Conservation (phyloP, 768 basidiomycete genomes). For the Pleurotus sapidus region DNA sequence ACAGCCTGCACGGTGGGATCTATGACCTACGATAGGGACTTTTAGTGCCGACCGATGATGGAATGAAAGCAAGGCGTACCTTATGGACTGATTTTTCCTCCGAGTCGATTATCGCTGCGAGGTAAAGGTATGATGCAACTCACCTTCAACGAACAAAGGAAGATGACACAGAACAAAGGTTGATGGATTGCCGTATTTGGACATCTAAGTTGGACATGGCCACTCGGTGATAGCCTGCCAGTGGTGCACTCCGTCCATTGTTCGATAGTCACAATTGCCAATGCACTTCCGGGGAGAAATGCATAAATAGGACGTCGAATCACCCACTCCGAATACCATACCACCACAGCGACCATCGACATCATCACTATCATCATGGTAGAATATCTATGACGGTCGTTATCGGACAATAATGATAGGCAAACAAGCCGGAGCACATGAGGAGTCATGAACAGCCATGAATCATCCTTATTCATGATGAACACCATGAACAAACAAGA, state of each 20-base stretch:
- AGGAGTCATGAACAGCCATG: too few species aligned
- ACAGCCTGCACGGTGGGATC: conserved; percentile 6
- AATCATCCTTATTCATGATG: too few species aligned
- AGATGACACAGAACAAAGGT: background rate
- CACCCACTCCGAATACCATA: background rate
- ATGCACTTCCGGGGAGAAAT: background rate
- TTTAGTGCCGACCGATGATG: background rate
- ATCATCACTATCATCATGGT: background rate
- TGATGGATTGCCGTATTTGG: background rate
- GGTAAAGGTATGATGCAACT: background rate
- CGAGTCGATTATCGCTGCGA: background rate
- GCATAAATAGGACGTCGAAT: background rate
- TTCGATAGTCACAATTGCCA: background rate
- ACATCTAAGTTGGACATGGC: background rate
- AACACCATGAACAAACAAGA: too few species aligned
- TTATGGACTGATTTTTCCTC: too few species aligned
- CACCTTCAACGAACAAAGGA: conserved; percentile 3
- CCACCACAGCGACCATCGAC: background rate
- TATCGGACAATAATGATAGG: too few species aligned
- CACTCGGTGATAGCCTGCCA: background rate
- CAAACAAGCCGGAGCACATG: too few species aligned
- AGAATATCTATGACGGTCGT: too few species aligned
- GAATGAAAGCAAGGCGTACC: background rate
- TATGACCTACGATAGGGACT: background rate
- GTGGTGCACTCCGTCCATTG: background rate